Conservation (phyloP, 169 alveolate species). For the Miamiensis avidus region DNA sequence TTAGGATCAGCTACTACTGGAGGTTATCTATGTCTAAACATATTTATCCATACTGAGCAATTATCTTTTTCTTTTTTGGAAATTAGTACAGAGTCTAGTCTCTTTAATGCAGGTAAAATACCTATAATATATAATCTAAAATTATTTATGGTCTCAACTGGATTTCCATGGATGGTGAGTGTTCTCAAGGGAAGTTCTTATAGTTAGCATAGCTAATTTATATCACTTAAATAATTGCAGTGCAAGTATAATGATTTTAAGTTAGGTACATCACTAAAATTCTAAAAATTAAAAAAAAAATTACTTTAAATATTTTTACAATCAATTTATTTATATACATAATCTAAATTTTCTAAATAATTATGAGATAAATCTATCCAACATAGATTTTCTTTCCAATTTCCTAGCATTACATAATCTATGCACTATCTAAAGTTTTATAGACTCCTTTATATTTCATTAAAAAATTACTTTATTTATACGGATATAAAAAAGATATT, state of each 20-base stretch:
- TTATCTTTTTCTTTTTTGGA: slow-evolving; percentile 80
- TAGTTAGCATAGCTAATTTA: slow-evolving; percentile 66
- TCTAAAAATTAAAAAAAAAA: slow-evolving; percentile 16
- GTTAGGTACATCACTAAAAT: slow-evolving; percentile 64
- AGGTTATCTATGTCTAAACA: neutral
- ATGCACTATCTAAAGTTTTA: neutral
- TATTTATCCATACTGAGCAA: neutral
- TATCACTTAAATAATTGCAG: slow-evolving; percentile 74
- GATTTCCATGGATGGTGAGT: slow-evolving; percentile 83
- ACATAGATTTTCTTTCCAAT: slow-evolving; percentile 10
- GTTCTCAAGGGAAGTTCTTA: slow-evolving; percentile 56
- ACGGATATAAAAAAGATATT: neutral
- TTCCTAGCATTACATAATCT: slow-evolving; percentile 33
- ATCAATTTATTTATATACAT: slow-evolving; percentile 15
- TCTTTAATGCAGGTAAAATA: slow-evolving; percentile 66
- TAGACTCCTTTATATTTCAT: neutral
- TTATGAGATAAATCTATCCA: slow-evolving; percentile 52
- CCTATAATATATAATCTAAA: slow-evolving; percentile 76
- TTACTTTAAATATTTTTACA: neutral
- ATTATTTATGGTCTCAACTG: slow-evolving; percentile 79
- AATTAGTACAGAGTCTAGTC: slow-evolving; percentile 80
- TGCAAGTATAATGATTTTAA: slow-evolving; percentile 76
- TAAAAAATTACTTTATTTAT: neutral
- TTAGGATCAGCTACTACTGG: neutral
- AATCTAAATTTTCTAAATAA: slow-evolving; percentile 23